These are phyloP conservation scores for Eremothecium sinecaudum DNA, from an alignment of 1,139 yeast genomes.

Conservation along the genomic window DNA sequence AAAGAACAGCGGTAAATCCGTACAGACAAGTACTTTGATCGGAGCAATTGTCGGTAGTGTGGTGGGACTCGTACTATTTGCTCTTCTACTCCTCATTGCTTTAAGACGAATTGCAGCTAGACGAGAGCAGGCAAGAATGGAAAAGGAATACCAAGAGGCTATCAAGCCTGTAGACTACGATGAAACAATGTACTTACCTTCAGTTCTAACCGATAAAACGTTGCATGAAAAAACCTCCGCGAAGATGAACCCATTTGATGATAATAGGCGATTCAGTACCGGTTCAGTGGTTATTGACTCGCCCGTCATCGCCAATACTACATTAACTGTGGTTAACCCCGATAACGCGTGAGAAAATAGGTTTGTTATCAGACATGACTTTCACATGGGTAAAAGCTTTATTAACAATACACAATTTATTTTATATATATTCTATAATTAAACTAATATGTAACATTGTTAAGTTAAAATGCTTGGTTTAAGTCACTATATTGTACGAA, in stretches of 20 bases:
- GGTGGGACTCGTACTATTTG: conserved; percentile 22
- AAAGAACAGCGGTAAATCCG: conserved; percentile 11
- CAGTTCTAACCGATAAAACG: conserved; percentile 4
- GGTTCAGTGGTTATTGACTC: conserved; percentile 21
- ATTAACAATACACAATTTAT: background rate
- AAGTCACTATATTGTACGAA: no score
- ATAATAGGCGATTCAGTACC: conserved; percentile 26
- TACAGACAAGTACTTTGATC: conserved; percentile 29
- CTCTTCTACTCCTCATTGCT: conserved; percentile 22
- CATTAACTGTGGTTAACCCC: conserved; percentile 30
- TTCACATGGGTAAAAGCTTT: background rate
- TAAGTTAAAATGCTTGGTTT: no score
- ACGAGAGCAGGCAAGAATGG: conserved; percentile 32
- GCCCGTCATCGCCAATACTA: conserved; percentile 14
- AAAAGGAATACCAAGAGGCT: conserved; percentile 32
- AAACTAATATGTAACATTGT: no score
- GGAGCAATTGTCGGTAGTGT: conserved; percentile 33
- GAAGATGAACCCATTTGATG: conserved; percentile 26
- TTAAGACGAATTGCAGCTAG: conserved; percentile 26
- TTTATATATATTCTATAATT: background rate
- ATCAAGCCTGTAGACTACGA: conserved; percentile 30
- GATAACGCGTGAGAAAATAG: conserved; percentile 19
- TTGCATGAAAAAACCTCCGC: conserved; percentile 2
- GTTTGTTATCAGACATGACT: background rate
- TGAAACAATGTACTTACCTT: conserved; percentile 12